These are phyloP conservation scores for Lepraria neglecta DNA, from an alignment of 495 filamentous ascomycete species.

Conservation along the genomic window DNA sequence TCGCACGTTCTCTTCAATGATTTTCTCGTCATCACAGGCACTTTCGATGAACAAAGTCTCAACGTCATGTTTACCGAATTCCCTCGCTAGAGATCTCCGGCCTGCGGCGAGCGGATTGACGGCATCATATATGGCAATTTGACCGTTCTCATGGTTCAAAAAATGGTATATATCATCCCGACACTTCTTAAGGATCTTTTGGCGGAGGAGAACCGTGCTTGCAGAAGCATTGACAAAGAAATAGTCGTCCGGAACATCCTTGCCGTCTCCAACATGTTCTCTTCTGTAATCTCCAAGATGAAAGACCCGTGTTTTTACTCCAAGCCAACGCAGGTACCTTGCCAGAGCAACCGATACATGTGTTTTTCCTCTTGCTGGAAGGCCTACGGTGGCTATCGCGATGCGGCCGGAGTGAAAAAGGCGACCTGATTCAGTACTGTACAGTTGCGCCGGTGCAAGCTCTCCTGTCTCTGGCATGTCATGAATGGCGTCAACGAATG, in stretches of 20 bases:
- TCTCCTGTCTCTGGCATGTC: conserved; percentile 78
- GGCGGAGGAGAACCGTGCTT: conserved; percentile 76
- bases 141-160: conserved; percentile 92
- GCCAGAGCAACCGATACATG: conserved; percentile 94
- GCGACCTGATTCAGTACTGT: conserved; percentile 93
- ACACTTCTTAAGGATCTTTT: conserved; percentile 96
- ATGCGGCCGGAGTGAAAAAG: conserved; percentile 97
- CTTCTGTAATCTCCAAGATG: conserved; percentile 96
- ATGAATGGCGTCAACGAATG: conserved; percentile 96
- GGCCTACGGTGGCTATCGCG: conserved; percentile 91
- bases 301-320: conserved; percentile 96
- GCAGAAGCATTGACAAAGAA: conserved; percentile 92
- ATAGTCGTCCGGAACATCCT: conserved; percentile 92
- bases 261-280: conserved; percentile 76
- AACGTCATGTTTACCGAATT: conserved; percentile 93
- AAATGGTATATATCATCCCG: conserved; percentile 95
- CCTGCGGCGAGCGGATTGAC: conserved; percentile 87
- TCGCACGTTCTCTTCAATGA: conserved; percentile 95
- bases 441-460: conserved; percentile 91
- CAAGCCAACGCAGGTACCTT: conserved; percentile 93
- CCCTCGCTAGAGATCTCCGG: conserved; percentile 81
- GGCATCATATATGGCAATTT: conserved; percentile 98
- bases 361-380: conserved; percentile 95
- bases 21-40: conserved; percentile 82
- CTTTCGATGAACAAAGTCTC: conserved; percentile 97